A percentile compares a stretch with the other conserved stretches of the same genome.
Conservation (phyloP, 108 stramenopile species). For the Nannochloropsis salina region DNA sequence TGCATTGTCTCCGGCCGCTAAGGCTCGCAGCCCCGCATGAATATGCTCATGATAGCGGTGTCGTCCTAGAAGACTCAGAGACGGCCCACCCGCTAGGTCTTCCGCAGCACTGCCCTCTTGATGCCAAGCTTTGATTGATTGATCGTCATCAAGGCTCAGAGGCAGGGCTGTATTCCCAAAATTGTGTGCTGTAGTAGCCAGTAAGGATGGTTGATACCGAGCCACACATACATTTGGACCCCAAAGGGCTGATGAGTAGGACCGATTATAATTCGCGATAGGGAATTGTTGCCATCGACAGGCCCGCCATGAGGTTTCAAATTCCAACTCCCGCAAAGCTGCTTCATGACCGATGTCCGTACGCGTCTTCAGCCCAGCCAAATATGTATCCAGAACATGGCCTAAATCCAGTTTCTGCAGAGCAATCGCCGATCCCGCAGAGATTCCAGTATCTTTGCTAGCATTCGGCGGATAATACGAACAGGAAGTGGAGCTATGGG, state of each 20-base stretch:
- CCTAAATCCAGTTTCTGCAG: conserved; percentile 20
- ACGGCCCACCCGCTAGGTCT: not conserved
- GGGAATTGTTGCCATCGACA: conserved; percentile 34
- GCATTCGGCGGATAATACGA: not conserved
- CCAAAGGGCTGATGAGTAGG: not conserved
- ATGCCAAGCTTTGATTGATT: not conserved
- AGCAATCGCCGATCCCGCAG: not conserved
- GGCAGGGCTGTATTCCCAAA: not conserved
- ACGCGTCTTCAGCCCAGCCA: not conserved
- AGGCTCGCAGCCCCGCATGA: not conserved
- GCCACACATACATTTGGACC: not conserved
- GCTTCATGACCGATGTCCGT: conserved; percentile 28
- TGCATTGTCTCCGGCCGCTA: not conserved
- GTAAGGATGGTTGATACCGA: not conserved
- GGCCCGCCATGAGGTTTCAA: conserved; percentile 37
- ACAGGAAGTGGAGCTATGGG: no score
- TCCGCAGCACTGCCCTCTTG: not conserved
- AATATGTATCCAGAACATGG: not conserved
- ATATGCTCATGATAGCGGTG: conserved; percentile 6
- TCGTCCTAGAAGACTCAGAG: not conserved
- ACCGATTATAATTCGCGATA: not conserved
- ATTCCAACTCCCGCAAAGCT: conserved; percentile 34
- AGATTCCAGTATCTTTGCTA: not conserved
- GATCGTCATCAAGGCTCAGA: not conserved
- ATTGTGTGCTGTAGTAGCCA: not conserved